Evolutionary conservation across 257 asterid species (phyloP), one percentile per base, ranked within the genome.

Genomic region (Nicotiana tomentosiformis): DNA sequence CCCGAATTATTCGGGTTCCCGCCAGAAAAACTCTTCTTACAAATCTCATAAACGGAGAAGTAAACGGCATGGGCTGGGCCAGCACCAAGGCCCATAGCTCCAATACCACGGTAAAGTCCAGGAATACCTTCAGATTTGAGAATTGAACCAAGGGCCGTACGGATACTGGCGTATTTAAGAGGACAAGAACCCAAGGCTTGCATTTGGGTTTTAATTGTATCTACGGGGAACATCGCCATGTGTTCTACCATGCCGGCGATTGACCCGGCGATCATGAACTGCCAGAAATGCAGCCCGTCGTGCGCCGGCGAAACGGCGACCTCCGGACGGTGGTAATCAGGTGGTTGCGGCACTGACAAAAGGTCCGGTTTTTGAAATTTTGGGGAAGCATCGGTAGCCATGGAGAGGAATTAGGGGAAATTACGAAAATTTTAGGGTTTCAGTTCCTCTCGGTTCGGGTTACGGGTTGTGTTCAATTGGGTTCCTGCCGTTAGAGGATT

Each of bases 1-100:
- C 26, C 87, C 2, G 90, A 88, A 62, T 94, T 93, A 82, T 90
- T 90, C 2, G 93, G 89, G 29, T 94, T 89, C 3, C 97, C 99
- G 0, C 89, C 91, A 2, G 98, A 92, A 37, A 96, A 89, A 0
- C 83, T 83, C 87, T 92, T 87, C 90, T 96, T 96, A 74, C 92
- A 93, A 23, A 91, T 55, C 86, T 96, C 99, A 53, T 96, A 96
- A 55, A 92, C 93, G 5, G 98, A 90, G 87, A 96, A 96, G 83
- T 96, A 94, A 60, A 95, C 97, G 0, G 98, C 99, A 86, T 96
- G 99, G 0, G 99, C 97, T 0, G 98, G 99, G 16, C 98, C 98
- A 10, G 99, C 99, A 12, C 99, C 98, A 1, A 96, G 91, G 3
- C 92, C 99, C 99, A 96, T 94, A 15, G 99, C 99, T 17, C 94